These are phyloP conservation scores for Penicillium nucicola DNA, from an alignment of 495 filamentous ascomycete species.

Conservation along the genomic window DNA sequence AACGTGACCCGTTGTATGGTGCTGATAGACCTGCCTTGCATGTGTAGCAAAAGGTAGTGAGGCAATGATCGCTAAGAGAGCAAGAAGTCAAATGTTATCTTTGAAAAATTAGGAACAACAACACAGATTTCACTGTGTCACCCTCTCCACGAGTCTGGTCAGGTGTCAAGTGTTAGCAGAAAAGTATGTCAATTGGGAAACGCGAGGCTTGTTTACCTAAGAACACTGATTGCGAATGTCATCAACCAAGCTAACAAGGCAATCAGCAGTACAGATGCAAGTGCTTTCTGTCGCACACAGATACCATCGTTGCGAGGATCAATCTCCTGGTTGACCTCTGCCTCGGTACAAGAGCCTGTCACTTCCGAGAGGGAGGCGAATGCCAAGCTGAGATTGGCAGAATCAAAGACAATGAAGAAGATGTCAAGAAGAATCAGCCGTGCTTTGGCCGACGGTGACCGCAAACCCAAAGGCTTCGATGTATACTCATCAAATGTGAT, in stretches of 20 bases:
- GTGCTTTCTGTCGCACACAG: constrained; percentile 67
- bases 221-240: constrained; percentile 85
- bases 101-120: not conserved
- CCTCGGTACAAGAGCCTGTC: constrained; percentile 54
- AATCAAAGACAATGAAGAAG: constrained; percentile 94
- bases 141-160: constrained; percentile 65
- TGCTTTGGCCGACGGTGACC: constrained; percentile 78
- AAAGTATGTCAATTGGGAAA: constrained; percentile 3
- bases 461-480: constrained; percentile 84
- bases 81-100: not conserved
- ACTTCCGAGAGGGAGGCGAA: constrained; percentile 79
- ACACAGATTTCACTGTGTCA: constrained; percentile 38
- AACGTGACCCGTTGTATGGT: constrained; percentile 59
- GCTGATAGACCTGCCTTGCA: constrained; percentile 49
- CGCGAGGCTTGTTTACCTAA: constrained; percentile 53
- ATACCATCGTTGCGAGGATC: constrained; percentile 49
- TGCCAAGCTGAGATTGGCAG: constrained; percentile 84
- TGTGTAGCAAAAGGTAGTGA: constrained; percentile 16
- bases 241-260: constrained; percentile 84
- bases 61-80: not conserved
- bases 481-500: constrained; percentile 97
- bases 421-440: constrained; percentile 85
- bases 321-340: constrained; percentile 35
- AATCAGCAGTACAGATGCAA: constrained; percentile 78
- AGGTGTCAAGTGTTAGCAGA: constrained; percentile 7